These are phyloP conservation scores for Mrakia hoshinonis DNA, from an alignment of 768 basidiomycete genomes.

Conservation along the genomic window DNA sequence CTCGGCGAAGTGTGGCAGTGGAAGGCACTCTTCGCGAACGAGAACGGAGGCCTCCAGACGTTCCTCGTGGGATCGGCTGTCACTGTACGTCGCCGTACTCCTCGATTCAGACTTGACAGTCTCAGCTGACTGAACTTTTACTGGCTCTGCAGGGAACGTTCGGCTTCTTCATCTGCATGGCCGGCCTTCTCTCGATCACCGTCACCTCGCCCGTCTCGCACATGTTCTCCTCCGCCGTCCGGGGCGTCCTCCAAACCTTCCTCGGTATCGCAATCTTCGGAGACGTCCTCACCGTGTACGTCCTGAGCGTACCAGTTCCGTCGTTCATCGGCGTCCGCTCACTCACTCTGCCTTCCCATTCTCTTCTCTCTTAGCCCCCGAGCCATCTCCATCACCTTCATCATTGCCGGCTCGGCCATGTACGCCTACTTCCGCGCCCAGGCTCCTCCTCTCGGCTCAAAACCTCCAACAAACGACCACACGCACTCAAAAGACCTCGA, in stretches of 20 bases:
- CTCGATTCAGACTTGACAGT: neutral
- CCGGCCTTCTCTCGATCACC: constrained; percentile 86
- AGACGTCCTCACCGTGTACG: constrained; percentile 26
- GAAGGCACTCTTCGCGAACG: constrained; percentile 15
- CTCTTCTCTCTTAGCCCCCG: constrained; percentile 31
- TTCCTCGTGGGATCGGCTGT: constrained; percentile 27
- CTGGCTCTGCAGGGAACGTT: constrained; percentile 63
- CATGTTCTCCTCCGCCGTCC: constrained; percentile 66
- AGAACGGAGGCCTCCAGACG: constrained; percentile 10
- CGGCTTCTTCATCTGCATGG: constrained; percentile 91
- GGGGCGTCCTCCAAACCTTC: constrained; percentile 26
- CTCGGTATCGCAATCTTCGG: constrained; percentile 26
- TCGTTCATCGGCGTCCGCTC: too few species aligned
- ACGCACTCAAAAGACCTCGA: too few species aligned
- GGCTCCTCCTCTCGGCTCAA: neutral
- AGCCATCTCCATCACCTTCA: constrained; percentile 36
- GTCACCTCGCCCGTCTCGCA: constrained; percentile 96
- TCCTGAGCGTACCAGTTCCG: too few species aligned
- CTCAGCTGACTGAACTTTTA: neutral
- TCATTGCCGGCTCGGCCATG: constrained; percentile 37
- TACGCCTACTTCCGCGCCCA: constrained; percentile 38
- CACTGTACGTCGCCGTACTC: constrained; percentile 4
- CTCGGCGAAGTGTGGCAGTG: constrained; percentile 24
- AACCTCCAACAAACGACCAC: too few species aligned
- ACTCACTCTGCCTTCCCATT: neutral